A percentile compares a stretch with the other conserved stretches of the same genome.
These are phyloP conservation scores for Leptographium galeiforme DNA, from an alignment of 2,329 filamentous ascomycete species.

Conservation along the genomic window DNA sequence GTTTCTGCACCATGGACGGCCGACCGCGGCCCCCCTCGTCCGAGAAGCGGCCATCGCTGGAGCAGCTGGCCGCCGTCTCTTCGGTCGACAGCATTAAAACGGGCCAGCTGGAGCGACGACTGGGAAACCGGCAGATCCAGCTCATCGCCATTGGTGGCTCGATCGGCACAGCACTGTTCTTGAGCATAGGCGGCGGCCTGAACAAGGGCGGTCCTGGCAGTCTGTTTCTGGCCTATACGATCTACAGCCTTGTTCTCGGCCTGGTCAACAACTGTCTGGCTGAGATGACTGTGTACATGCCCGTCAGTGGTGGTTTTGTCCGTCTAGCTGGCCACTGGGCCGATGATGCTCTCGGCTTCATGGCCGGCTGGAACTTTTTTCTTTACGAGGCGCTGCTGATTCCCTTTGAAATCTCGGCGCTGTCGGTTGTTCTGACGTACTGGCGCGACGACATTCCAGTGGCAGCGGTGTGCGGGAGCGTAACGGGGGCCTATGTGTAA, in stretches of 20 bases:
- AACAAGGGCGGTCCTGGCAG: conserved; percentile 29
- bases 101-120: conserved; percentile 26
- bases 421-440: conserved; percentile 25
- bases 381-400: conserved; percentile 27
- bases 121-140: conserved; percentile 43
- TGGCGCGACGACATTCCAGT: conserved; percentile 31
- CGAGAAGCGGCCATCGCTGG: neutral
- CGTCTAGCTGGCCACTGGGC: conserved; percentile 48
- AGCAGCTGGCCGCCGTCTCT: neutral
- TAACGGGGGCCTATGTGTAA: conserved; percentile 22
- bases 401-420: conserved; percentile 27
- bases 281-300: conserved; percentile 49
- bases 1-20: no score
- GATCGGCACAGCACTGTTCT: conserved; percentile 45
- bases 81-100: neutral
- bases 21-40: neutral
- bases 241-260: conserved; percentile 42
- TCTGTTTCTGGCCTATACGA: conserved; percentile 43
- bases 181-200: conserved; percentile 46
- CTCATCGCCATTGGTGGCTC: conserved; percentile 45
- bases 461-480: conserved; percentile 40
- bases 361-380: conserved; percentile 31
- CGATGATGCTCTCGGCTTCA: conserved; percentile 51
- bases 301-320: conserved; percentile 40
- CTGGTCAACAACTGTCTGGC: conserved; percentile 53